phyloP scores from a whole-genome alignment of 257 asterid genomes.

The Plectranthus barbatus region DNA sequence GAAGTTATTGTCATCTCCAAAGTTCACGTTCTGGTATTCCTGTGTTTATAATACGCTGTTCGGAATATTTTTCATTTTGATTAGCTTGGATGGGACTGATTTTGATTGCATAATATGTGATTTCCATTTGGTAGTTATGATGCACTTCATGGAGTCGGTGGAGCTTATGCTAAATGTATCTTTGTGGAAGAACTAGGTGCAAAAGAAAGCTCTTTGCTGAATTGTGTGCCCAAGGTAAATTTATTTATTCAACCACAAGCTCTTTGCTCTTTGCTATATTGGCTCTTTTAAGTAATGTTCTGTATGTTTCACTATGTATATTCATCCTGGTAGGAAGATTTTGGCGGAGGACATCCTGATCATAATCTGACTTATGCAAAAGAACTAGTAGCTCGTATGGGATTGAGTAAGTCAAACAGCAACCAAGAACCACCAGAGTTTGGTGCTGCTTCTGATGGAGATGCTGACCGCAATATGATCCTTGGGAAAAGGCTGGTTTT shows the following conservation, averaged over 20 bases:
- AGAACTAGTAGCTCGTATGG: slow-evolving; percentile 92
- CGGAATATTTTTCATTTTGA: slow-evolving; percentile 2
- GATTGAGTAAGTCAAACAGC: too few relatives aligned
- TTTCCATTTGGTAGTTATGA: slow-evolving; percentile 36
- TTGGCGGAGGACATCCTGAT: too few relatives aligned
- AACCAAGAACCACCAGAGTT: too few relatives aligned
- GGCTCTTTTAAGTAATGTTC: not conserved
- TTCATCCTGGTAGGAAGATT: slow-evolving; percentile 73
- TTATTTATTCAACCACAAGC: not conserved
- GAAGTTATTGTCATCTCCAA: slow-evolving; percentile 71
- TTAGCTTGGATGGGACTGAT: not conserved
- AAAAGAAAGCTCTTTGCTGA: too few relatives aligned
- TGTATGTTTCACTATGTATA: not conserved
- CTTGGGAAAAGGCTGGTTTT: slow-evolving; percentile 89
- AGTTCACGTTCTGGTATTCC: slow-evolving; percentile 87
- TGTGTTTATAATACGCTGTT: slow-evolving; percentile 4
- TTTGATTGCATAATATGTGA: not conserved
- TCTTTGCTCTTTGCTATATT: not conserved
- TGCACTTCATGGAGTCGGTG: too few relatives aligned
- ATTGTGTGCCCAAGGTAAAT: too few relatives aligned
- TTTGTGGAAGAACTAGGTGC: slow-evolving; percentile 97
- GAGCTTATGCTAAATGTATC: slow-evolving; percentile 81
- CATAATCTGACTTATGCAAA: slow-evolving; percentile 92
- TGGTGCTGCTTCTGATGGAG: too few relatives aligned
- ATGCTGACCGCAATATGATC: slow-evolving; percentile 96